Evolutionary conservation across 495 filamentous ascomycete genomes (phyloP).

Genomic region (Chaetomium fimeti): DNA sequence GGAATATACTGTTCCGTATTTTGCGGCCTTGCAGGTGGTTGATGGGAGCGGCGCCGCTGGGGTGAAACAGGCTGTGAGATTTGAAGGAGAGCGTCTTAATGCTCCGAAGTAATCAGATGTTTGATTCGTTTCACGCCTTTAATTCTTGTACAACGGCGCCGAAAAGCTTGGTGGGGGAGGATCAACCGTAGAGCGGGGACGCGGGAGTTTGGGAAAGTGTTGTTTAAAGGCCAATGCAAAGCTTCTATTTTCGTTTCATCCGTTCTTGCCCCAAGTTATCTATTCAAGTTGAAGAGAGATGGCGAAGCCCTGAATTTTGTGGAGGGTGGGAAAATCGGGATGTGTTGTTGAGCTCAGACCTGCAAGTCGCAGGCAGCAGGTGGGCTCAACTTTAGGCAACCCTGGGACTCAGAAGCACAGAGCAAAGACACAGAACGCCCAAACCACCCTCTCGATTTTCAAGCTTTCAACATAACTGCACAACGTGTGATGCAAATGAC

Average conservation of each 20-base stretch:
- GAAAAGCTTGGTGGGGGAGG: background rate
- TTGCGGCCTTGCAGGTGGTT: background rate
- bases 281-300: background rate
- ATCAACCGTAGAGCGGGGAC: slow-evolving; percentile 12
- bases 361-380: slow-evolving; percentile 8
- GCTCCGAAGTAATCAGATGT: background rate
- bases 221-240: slow-evolving; percentile 18
- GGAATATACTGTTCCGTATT: background rate
- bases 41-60: slow-evolving; percentile 12
- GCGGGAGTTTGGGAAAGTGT: slow-evolving; percentile 17
- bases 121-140: background rate
- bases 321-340: background rate
- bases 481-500: background rate
- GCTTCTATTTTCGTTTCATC: slow-evolving; percentile 21
- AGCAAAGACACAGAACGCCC: background rate
- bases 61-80: slow-evolving; percentile 21
- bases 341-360: background rate
- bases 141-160: background rate
- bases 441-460: background rate
- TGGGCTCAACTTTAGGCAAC: background rate
- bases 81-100: slow-evolving; percentile 16
- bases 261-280: background rate
- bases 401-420: background rate
- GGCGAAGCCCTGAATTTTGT: background rate
- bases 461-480: background rate